These are phyloP conservation scores for Cladosporium phlei DNA, from an alignment of 2,329 filamentous ascomycete species.

Conservation along the genomic window DNA sequence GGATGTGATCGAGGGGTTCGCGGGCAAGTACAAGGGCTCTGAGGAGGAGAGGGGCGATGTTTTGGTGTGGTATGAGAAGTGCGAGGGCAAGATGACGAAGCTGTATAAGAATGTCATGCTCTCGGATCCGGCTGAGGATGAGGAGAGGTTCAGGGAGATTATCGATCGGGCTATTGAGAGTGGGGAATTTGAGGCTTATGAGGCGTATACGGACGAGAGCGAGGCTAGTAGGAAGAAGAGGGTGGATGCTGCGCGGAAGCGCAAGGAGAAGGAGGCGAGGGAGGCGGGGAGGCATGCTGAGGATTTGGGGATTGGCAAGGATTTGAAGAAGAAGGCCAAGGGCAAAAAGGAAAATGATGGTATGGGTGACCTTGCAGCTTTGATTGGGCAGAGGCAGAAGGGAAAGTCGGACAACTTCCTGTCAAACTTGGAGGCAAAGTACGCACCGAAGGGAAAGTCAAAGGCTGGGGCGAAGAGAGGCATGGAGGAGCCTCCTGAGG, in stretches of 20 bases:
- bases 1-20: conserved; percentile 70
- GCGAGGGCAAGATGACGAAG: conserved; percentile 68
- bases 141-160: conserved; percentile 74
- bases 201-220: conserved; percentile 69
- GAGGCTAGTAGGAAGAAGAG: conserved; percentile 36
- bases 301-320: conserved; percentile 68
- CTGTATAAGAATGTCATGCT: conserved; percentile 84
- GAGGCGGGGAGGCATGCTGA: conserved; percentile 68
- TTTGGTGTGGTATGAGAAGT: conserved; percentile 67
- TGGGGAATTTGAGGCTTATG: conserved; percentile 62
- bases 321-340: conserved; percentile 33
- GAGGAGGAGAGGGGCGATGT: conserved; percentile 80
- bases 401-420: conserved; percentile 59
- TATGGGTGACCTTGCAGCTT: conserved; percentile 57
- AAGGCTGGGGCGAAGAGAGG: conserved; percentile 50
- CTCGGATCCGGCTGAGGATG: conserved; percentile 76
- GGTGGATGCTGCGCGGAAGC: conserved; percentile 58
- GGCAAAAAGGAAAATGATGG: conserved; percentile 38
- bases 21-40: conserved; percentile 73
- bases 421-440: conserved; percentile 72
- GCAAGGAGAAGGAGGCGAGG: conserved; percentile 60
- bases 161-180: conserved; percentile 74
- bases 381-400: conserved; percentile 70
- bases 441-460: conserved; percentile 48
- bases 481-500: conserved; percentile 58